phyloP scores from a whole-genome alignment of 1,139 yeast species.

The Geotrichum siamense region DNA sequence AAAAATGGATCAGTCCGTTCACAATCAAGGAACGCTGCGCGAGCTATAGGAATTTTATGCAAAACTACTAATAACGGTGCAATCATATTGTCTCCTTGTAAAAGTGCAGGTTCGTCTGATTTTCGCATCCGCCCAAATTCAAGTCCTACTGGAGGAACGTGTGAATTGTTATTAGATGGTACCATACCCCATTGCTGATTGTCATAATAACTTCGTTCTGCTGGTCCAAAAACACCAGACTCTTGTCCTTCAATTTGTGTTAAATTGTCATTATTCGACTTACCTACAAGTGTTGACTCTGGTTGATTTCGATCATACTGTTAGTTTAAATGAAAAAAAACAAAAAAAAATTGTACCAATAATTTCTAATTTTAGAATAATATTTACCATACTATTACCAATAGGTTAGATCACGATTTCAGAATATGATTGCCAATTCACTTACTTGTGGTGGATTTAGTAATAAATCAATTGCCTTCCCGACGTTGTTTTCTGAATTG shows the following conservation, averaged over 20 bases:
- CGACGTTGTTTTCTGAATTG: slow-evolving; percentile 43
- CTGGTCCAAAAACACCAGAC: slow-evolving; percentile 26
- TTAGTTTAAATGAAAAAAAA: no score
- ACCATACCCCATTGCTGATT: slow-evolving; percentile 29
- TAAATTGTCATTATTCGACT: slow-evolving; percentile 16
- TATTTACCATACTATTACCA: slow-evolving; percentile 11
- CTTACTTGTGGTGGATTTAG: slow-evolving; percentile 38
- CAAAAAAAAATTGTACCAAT: background rate
- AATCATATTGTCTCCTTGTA: background rate
- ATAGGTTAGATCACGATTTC: slow-evolving; percentile 6
- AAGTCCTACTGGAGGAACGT: background rate
- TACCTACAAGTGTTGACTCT: slow-evolving; percentile 19
- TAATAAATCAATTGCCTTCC: slow-evolving; percentile 47
- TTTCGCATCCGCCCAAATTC: background rate
- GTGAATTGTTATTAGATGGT: background rate
- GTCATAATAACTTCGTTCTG: slow-evolving; percentile 25
- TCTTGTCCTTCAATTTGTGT: slow-evolving; percentile 15
- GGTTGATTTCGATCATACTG: slow-evolving; percentile 17
- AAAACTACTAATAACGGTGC: slow-evolving; percentile 39
- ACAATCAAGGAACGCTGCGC: slow-evolving; percentile 27
- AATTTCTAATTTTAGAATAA: background rate
- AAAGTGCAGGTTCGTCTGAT: background rate
- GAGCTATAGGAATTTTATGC: slow-evolving; percentile 39
- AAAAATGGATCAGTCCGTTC: slow-evolving; percentile 12
- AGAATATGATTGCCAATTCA: background rate